Evolutionary conservation across 495 filamentous ascomycete genomes (phyloP).

Genomic region (Glutinoglossum americanum): DNA sequence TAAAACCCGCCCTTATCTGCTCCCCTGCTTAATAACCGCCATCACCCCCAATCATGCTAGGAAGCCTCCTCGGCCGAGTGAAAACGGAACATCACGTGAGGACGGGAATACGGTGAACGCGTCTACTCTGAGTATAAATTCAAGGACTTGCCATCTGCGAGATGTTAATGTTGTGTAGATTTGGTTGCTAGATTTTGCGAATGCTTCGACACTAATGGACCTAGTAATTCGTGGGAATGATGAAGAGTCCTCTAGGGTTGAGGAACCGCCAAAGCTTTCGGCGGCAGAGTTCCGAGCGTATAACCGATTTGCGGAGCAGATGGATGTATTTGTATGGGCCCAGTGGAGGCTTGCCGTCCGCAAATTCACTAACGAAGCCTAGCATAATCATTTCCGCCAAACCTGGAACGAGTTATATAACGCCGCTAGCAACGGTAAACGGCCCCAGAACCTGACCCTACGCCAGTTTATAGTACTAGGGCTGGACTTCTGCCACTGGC

Average conservation of each 20-base stretch:
- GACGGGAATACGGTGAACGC: background rate
- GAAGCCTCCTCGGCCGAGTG: background rate
- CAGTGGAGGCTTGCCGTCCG: background rate
- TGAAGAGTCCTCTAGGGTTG: background rate
- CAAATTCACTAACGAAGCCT: background rate
- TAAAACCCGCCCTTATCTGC: too few relatives aligned
- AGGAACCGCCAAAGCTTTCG: conserved; percentile 15
- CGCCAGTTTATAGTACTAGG: conserved; percentile 41
- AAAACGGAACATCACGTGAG: background rate
- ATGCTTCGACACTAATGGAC: background rate
- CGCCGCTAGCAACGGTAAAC: conserved; percentile 30
- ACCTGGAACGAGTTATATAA: conserved; percentile 48
- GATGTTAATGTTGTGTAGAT: background rate
- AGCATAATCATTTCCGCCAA: conserved; percentile 60
- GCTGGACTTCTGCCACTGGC: conserved; percentile 40
- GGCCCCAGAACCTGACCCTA: conserved; percentile 35
- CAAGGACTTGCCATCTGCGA: background rate
- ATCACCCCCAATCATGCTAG: too few relatives aligned
- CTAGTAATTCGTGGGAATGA: background rate
- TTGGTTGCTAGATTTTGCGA: background rate
- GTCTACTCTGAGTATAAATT: background rate
- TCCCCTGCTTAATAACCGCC: too few relatives aligned
- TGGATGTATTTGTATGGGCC: conserved; percentile 47
- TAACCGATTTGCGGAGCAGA: conserved; percentile 53
- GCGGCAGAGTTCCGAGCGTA: conserved; percentile 37